A percentile compares a stretch with the other conserved stretches of the same genome.
phyloP scores from a whole-genome alignment of 2,329 filamentous ascomycete genomes.

The Talaromyces marneffei region DNA sequence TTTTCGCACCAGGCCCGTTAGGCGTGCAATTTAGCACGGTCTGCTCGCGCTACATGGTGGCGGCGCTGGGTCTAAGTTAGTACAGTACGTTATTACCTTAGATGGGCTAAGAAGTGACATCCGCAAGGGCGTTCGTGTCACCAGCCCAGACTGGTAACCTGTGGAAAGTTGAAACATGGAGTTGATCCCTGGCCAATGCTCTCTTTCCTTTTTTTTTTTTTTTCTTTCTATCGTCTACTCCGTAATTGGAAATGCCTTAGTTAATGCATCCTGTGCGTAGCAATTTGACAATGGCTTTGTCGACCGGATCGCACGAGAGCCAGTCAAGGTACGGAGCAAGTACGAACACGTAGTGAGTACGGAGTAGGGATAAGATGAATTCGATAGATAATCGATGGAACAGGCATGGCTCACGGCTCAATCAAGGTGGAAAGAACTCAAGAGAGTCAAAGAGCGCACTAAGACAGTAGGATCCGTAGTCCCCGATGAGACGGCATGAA shows the following conservation, averaged over 20 bases:
- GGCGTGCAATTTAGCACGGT: conserved; percentile 6
- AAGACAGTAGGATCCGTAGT: not conserved
- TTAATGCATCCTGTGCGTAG: not conserved
- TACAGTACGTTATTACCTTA: not conserved
- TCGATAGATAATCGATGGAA: not conserved
- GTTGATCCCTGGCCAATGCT: not conserved
- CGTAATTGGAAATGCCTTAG: not conserved
- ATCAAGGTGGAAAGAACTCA: not conserved
- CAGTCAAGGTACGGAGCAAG: not conserved
- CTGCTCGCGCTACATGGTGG: conserved; percentile 1
- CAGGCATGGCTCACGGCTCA: not conserved
- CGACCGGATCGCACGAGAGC: not conserved
- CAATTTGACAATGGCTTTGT: not conserved
- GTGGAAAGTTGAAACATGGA: conserved; percentile 5
- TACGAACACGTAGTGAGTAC: not conserved
- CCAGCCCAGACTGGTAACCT: not conserved
- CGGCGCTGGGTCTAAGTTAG: conserved; percentile 2
- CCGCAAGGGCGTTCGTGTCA: conserved; percentile 1
- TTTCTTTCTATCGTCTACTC: not conserved
- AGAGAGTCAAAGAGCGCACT: not conserved
- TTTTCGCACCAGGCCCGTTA: conserved; percentile 4
- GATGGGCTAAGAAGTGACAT: conserved; percentile 1
- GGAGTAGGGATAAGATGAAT: not conserved
- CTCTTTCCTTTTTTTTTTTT: not conserved
- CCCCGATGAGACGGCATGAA: conserved; percentile 8